A percentile compares a stretch with the other conserved stretches of the same genome.
Conservation (phyloP, 2,329 filamentous ascomycete genomes). For the Diaporthe capsici region DNA sequence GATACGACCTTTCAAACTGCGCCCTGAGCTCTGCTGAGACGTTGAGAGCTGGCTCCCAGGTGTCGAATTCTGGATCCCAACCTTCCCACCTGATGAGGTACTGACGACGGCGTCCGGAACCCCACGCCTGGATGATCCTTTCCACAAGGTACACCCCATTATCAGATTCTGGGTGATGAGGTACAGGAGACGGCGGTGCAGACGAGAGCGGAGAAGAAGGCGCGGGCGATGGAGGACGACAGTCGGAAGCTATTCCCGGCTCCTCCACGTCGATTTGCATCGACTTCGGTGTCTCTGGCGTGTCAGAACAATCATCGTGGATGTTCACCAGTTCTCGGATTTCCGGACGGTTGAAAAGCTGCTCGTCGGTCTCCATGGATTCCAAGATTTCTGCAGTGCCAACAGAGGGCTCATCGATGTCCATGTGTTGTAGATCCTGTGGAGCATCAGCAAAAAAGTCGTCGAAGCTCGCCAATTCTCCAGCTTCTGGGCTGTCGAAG, state of each 20-base stretch:
- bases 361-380: background rate
- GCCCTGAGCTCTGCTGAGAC: background rate
- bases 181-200: background rate
- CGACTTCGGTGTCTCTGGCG: background rate
- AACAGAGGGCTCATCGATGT: background rate
- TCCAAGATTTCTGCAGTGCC: background rate
- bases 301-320: too few relatives aligned
- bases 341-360: background rate
- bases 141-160: background rate
- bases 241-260: background rate
- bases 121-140: background rate
- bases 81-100: conserved; percentile 1
- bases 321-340: background rate
- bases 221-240: too few relatives aligned
- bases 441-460: too few relatives aligned
- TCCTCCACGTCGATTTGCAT: background rate
- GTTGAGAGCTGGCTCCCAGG: background rate
- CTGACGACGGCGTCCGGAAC: background rate
- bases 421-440: background rate
- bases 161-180: background rate
- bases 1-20: background rate
- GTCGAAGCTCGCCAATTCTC: background rate
- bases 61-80: background rate
- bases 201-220: background rate
- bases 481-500: background rate